phyloP scores from a whole-genome alignment of 2,329 filamentous ascomycete genomes.

The Fusarium humuli region DNA sequence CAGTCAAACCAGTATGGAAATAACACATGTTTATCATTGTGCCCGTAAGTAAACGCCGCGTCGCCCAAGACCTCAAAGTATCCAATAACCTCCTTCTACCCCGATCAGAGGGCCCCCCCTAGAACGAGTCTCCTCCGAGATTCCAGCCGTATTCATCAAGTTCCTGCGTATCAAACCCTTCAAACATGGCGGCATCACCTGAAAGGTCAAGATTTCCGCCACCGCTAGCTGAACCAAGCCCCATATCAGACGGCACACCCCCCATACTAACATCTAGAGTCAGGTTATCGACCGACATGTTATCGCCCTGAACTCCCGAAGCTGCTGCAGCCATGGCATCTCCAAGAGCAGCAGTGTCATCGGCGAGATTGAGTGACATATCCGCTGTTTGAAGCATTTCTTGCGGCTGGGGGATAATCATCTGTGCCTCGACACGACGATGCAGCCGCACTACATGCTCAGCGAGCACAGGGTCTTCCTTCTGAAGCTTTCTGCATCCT shows the following conservation, averaged over 20 bases:
- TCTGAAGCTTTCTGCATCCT: constrained; percentile 66
- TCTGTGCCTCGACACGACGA: constrained; percentile 73
- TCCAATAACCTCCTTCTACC: neutral
- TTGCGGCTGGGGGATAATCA: constrained; percentile 58
- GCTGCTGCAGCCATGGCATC: constrained; percentile 60
- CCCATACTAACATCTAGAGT: constrained; percentile 62
- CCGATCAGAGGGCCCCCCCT: neutral
- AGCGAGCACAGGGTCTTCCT: constrained; percentile 66
- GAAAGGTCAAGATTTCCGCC: constrained; percentile 49
- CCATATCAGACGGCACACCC: constrained; percentile 53
- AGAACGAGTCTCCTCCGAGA: constrained; percentile 13
- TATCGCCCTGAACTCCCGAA: constrained; percentile 54
- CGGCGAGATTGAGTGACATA: constrained; percentile 56
- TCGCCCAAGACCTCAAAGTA: neutral
- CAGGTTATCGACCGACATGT: constrained; percentile 55
- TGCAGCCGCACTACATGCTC: constrained; percentile 73
- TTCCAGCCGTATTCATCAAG: constrained; percentile 52
- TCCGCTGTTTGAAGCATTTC: constrained; percentile 57
- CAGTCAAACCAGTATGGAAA: neutral
- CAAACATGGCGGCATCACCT: constrained; percentile 56
- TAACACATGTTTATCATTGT: constrained; percentile 4
- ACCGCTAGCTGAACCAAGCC: constrained; percentile 52
- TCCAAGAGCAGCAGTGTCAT: constrained; percentile 53
- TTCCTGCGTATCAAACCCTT: constrained; percentile 51
- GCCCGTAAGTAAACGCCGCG: constrained; percentile 14